Conservation (phyloP, 139 green algal species). For the Mesostigma viride region DNA sequence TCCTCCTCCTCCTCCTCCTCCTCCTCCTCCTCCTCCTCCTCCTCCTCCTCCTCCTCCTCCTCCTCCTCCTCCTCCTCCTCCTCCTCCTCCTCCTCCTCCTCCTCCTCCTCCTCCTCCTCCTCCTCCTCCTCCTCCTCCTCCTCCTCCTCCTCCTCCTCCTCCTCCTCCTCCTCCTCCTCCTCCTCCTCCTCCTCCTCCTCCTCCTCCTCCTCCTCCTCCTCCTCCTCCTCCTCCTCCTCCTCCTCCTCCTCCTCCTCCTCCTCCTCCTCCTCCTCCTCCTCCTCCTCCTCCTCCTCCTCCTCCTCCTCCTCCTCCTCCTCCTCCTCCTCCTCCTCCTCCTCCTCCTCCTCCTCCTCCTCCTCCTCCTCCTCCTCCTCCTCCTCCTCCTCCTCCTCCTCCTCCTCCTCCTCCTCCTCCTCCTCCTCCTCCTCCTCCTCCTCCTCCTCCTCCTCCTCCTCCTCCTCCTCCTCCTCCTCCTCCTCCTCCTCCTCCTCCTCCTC, state of each 20-base stretch:
- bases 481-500: background rate
- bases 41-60: background rate
- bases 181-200: background rate
- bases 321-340: no score
- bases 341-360: no score
- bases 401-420: background rate
- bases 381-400: background rate
- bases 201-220: background rate
- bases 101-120: background rate
- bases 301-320: no score
- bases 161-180: background rate
- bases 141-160: background rate
- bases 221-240: background rate
- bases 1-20: background rate
- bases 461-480: background rate
- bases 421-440: background rate
- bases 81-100: background rate
- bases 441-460: slow-evolving; percentile 8
- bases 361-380: slow-evolving; percentile 15
- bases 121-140: background rate
- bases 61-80: background rate
- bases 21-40: background rate
- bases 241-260: background rate
- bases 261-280: no score
- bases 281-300: no score